Evolutionary conservation across 2,329 filamentous ascomycete species (phyloP).

Genomic region (Neopestalotiopsis sp.): DNA sequence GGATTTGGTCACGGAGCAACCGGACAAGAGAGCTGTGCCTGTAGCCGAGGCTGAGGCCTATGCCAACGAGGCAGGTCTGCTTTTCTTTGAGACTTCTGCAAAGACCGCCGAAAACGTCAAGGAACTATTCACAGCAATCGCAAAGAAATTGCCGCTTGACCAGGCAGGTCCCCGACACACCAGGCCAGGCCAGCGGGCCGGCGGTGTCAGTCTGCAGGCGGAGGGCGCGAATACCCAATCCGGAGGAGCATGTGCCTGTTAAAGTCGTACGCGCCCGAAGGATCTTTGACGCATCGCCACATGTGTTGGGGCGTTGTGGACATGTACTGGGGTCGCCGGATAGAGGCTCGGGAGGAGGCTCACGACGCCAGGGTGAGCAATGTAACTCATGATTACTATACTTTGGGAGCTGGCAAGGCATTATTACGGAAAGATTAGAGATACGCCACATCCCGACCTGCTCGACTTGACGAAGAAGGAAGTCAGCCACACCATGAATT

Average conservation of each 20-base stretch:
- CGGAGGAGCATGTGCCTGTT: slow-evolving; percentile 62
- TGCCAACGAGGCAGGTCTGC: slow-evolving; percentile 86
- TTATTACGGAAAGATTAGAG: slow-evolving; percentile 2
- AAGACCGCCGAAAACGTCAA: slow-evolving; percentile 97
- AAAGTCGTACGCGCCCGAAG: slow-evolving; percentile 27
- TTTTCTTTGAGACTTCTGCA: slow-evolving; percentile 98
- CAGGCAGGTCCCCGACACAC: slow-evolving; percentile 92
- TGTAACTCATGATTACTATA: neutral
- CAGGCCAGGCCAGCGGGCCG: slow-evolving; percentile 66
- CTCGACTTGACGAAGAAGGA: neutral
- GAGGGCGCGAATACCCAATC: slow-evolving; percentile 64
- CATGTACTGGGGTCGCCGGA: neutral
- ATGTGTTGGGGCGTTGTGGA: neutral
- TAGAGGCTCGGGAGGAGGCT: neutral
- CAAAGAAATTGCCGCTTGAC: slow-evolving; percentile 95
- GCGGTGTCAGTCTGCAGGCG: slow-evolving; percentile 56
- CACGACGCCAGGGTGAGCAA: neutral
- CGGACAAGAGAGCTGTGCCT: slow-evolving; percentile 91
- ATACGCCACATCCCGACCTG: neutral
- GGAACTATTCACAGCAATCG: slow-evolving; percentile 96
- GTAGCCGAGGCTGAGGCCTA: slow-evolving; percentile 94
- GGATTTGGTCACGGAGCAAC: slow-evolving; percentile 91
- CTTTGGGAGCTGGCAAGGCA: neutral
- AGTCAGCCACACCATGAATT: slow-evolving; percentile 8
- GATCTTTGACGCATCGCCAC: neutral